Percentiles rank a stretch among this genome's conserved stretches.
Conservation (phyloP, 2,329 filamentous ascomycete genomes). For the Curvularia sp. region DNA sequence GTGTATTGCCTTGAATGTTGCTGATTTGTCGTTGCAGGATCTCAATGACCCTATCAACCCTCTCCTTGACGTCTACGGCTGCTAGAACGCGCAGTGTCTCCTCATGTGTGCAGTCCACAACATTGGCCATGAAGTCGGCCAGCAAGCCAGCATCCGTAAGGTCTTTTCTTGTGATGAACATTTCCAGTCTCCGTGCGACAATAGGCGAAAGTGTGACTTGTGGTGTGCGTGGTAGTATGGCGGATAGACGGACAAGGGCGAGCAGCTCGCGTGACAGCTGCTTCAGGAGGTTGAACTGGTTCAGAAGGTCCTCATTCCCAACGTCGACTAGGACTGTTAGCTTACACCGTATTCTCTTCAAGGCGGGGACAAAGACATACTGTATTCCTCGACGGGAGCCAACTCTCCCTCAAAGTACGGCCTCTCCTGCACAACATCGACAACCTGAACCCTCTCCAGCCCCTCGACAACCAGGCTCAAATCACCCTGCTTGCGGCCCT, state of each 20-base stretch:
- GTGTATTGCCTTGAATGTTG: constrained; percentile 84
- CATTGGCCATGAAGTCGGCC: constrained; percentile 96
- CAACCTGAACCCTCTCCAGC: constrained; percentile 75
- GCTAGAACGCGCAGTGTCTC: constrained; percentile 89
- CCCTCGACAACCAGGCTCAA: constrained; percentile 89
- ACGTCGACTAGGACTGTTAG: constrained; percentile 38
- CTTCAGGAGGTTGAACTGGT: constrained; percentile 81
- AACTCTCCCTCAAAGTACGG: constrained; percentile 89
- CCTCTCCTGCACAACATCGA: constrained; percentile 75
- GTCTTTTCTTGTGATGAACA: constrained; percentile 85
- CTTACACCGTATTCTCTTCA: neutral
- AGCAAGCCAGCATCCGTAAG: constrained; percentile 81
- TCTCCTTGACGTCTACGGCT: constrained; percentile 77
- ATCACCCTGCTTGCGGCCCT: constrained; percentile 60
- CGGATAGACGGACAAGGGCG: constrained; percentile 81
- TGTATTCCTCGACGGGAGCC: constrained; percentile 71
- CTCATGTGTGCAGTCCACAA: constrained; percentile 85
- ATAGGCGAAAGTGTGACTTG: constrained; percentile 75
- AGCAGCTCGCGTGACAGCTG: constrained; percentile 85
- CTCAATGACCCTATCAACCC: constrained; percentile 82
- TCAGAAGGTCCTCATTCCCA: constrained; percentile 62
- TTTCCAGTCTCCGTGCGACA: constrained; percentile 83
- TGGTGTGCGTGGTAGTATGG: constrained; percentile 76
- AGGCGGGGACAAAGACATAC: constrained; percentile 52
- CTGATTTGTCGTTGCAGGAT: constrained; percentile 82